Evolutionary conservation across 345 rosid species (phyloP), one percentile per base, ranked within the genome.

Genomic region (Syzygium aromaticum): DNA sequence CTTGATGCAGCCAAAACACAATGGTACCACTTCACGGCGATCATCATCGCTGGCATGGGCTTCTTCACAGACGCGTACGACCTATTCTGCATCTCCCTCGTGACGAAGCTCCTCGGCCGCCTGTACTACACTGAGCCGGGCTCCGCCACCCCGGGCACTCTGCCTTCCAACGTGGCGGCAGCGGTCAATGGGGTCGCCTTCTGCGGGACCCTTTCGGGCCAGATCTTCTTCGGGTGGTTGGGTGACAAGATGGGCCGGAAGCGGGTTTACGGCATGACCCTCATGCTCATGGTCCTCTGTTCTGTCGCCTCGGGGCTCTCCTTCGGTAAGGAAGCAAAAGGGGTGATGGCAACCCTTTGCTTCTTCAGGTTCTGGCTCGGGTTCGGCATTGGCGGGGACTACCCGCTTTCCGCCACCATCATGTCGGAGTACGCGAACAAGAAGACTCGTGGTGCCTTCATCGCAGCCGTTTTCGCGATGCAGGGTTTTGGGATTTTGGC

Each of bases 361-460:
- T 91, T 94, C 85, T 95, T 93, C 89, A 89, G 98, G 88, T 94
- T 95, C 88, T 77, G 93, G 61, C 87, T 95, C 10, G 98, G 98
- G 2, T 56, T 95, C 2, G 97, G 98, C 1, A 95, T 95, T 57
- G 98, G 98, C 0, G 98, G 98, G 1, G 98, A 95, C 83, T 95
- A 95, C 52, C 98, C 97, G 1, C 89, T 95, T 22, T 95, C 98
- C 4, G 98, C 97, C 1, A 94, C 97, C 6, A 94, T 95, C 87
- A 95, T 95, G 95, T 95, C 97, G 52, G 98, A 95, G 89, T 95
- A 94, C 22, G 97, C 98, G 3, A 95, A 95, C 86, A 94, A 90
- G 92, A 95, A 61, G 87, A 94, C 96, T 10, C 94, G 98, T 12
- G 98, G 98, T 1, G 91, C 94, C 15, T 94, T 95, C 88, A 91